Base-by-base conservation (phyloP, 1,284 basidiomycete species). In the Blastosporella zonata region DNA sequence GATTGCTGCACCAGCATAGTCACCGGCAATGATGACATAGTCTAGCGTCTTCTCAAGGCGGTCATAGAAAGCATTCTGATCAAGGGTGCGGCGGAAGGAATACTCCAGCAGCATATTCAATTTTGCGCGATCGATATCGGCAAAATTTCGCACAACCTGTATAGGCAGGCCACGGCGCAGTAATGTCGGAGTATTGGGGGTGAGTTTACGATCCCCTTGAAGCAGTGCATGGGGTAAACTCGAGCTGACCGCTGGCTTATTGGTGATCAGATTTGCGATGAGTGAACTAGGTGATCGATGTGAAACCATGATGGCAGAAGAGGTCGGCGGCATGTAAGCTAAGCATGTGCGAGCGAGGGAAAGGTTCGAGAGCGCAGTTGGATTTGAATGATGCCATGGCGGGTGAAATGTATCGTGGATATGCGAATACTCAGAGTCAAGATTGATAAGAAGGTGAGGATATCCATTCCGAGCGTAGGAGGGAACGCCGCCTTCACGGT, bases 221-320 rank as follows among this genome's bases (percentile, higher is more conserved):
- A 99, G 78, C 7, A 98, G 78, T 2, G 94, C 90, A 59, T 97
- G 93, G 27, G 96, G 94, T 21, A 99, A 77, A 52, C 91, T 94
- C 1, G 96, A 97, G 57, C 91, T 95, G 58, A 97, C 85, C 1
- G 94, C 94, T 1, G 97, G 97, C 65, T 96, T 97, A 71, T 99
- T 99, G 41, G 97, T 99, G 64, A 99, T 96, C 36, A 99, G 78
- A 67, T 99, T 98, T 37, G 84, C 96, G 59, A 99, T 98, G 53
- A 99, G 82, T 2, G 91, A 92, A 50, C 90, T 92, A 0, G 95
- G 93, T 1, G 94, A 97, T 28, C 95, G 91, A 71, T 99, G 97
- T 10, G 93, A 97, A 43, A 98, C 97, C 78, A 99, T 89, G 55
- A 99, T 78, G 10, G 94, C 96, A 15, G 93, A 96, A 2, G 95